phyloP scores from a whole-genome alignment of 345 rosid species.

The Salix exigua region DNA sequence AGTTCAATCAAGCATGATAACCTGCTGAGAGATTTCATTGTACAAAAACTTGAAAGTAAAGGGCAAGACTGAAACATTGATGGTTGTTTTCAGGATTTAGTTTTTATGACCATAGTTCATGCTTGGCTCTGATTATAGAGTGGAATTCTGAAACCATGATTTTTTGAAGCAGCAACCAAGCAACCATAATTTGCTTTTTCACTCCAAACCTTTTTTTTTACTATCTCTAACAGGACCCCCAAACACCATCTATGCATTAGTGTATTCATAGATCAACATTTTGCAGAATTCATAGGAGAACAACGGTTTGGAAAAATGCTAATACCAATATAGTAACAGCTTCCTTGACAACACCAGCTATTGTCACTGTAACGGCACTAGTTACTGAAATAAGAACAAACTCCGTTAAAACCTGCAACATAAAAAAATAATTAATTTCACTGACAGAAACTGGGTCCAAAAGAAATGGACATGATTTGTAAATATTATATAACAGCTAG shows the following conservation, averaged over 20 bases:
- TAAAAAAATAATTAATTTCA: constrained; percentile 8
- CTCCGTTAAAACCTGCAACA: constrained; percentile 85
- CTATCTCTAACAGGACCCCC: too few species aligned
- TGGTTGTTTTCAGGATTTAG: too few species aligned
- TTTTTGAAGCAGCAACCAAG: too few species aligned
- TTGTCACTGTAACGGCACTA: constrained; percentile 97
- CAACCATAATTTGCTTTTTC: too few species aligned
- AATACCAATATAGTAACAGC: constrained; percentile 93
- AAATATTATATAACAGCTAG: not conserved
- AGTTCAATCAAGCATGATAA: not conserved
- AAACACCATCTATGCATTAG: too few species aligned
- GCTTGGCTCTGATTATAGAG: too few species aligned
- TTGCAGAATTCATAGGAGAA: not conserved
- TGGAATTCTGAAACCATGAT: too few species aligned
- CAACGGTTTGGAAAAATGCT: not conserved
- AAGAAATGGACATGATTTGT: not conserved
- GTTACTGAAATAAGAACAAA: constrained; percentile 92
- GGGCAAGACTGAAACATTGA: not conserved
- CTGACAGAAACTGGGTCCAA: constrained; percentile 3
- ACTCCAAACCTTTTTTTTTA: too few species aligned
- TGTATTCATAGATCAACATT: not conserved
- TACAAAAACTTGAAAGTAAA: not conserved
- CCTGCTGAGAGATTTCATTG: not conserved
- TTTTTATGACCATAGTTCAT: too few species aligned
- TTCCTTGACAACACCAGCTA: constrained; percentile 98